Conservation (phyloP, 768 basidiomycete species). For the Termitomyces bulborhizus region DNA sequence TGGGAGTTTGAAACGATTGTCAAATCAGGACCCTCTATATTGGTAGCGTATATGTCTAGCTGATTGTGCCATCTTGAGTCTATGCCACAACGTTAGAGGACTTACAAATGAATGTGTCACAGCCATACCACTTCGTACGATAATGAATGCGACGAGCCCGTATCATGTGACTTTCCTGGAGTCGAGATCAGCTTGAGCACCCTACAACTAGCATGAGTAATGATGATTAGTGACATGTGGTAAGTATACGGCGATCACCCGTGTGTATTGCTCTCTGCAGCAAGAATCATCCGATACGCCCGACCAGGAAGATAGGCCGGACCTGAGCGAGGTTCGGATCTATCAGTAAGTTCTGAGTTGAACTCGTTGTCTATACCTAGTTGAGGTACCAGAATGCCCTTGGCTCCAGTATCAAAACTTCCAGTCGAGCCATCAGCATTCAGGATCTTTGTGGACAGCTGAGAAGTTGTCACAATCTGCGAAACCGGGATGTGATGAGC, state of each 20-base stretch:
- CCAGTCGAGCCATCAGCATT: slow-evolving; percentile 59
- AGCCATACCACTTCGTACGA: slow-evolving; percentile 14
- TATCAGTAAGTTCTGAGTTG: slow-evolving; percentile 3
- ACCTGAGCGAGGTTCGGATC: slow-evolving; percentile 19
- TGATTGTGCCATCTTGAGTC: neutral
- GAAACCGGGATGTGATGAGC: neutral
- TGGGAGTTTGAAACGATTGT: neutral
- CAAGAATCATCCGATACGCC: slow-evolving; percentile 29
- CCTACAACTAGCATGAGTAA: slow-evolving; percentile 10
- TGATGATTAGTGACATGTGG: neutral
- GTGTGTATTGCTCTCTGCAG: slow-evolving; percentile 24
- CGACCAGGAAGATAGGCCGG: slow-evolving; percentile 33
- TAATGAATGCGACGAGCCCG: slow-evolving; percentile 5
- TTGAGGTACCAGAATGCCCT: slow-evolving; percentile 60
- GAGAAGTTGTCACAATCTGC: slow-evolving; percentile 51
- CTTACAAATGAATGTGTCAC: neutral
- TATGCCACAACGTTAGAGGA: neutral
- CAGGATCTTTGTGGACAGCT: slow-evolving; percentile 64
- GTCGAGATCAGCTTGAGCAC: slow-evolving; percentile 25
- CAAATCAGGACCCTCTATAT: neutral
- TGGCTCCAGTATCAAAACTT: slow-evolving; percentile 57
- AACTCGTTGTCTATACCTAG: slow-evolving; percentile 36
- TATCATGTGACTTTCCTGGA: slow-evolving; percentile 20
- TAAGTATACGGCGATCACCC: slow-evolving; percentile 24
- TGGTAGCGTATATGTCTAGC: neutral